Conservation (phyloP, 2,329 filamentous ascomycete genomes). For the Xylariaceae sp. region DNA sequence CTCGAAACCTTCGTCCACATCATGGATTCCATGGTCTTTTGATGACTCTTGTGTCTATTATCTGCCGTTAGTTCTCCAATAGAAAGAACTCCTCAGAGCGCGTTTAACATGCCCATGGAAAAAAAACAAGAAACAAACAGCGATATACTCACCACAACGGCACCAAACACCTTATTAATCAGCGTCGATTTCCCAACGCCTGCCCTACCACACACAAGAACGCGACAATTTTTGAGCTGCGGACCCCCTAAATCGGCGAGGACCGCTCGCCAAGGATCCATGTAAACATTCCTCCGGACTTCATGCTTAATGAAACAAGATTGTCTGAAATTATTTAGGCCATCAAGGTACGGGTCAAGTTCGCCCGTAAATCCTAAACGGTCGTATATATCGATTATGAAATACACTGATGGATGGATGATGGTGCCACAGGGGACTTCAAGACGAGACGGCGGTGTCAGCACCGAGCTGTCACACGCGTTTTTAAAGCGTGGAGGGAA, state of each 20-base stretch:
- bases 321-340: constrained; percentile 19
- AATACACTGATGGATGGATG: constrained; percentile 26
- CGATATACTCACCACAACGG: constrained; percentile 20
- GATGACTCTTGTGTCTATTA: constrained; percentile 26
- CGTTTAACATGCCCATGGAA: neutral
- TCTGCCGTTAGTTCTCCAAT: constrained; percentile 3
- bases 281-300: constrained; percentile 11
- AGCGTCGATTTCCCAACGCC: constrained; percentile 30
- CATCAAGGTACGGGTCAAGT: constrained; percentile 18
- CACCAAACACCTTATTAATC: constrained; percentile 29
- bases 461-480: neutral
- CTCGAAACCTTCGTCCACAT: constrained; percentile 30
- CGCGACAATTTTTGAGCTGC: constrained; percentile 23
- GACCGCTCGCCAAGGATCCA: constrained; percentile 23
- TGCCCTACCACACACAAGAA: constrained; percentile 29
- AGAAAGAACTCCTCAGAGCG: neutral
- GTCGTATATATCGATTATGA: constrained; percentile 23
- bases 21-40: constrained; percentile 26
- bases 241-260: constrained; percentile 19
- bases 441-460: neutral
- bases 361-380: constrained; percentile 19
- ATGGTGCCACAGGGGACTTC: constrained; percentile 24
- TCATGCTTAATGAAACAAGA: constrained; percentile 18
- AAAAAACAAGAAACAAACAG: neutral
- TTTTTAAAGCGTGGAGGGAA: neutral